Base-by-base conservation (phyloP, 371 early-diverging fungal species). In the Mortierella sp. region DNA sequence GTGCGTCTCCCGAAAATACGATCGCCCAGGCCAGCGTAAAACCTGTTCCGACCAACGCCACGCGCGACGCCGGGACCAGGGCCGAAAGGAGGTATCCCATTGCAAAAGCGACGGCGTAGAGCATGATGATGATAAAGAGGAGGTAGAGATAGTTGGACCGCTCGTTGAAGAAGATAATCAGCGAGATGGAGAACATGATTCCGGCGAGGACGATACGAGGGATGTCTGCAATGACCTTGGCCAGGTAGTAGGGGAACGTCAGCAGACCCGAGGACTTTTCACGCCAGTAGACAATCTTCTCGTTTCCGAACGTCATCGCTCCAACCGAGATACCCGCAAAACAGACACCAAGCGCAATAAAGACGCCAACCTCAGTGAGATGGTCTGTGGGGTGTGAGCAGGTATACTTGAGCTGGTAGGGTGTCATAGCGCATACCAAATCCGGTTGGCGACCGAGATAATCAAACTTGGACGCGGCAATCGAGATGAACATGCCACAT, bases 241-340 rank as follows among this genome's bases (percentile, higher is more conserved):
- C 89, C 14, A 91, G 22, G 68, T 85, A 92, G 64, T 87, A 91
- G 8, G 90, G 88, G 29, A 90, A 37, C 0, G 90, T 86, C 41
- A 79, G 70, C 73, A 86, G 71, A 44, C 90, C 91, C 14, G 87
- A 78, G 2, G 88, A 76, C 29, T 89, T 80, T 22, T 91, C 89
- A 10, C 91, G 85, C 90, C 89, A 89, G 66, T 84, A 89, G 24
- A 90, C 91, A 16, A 84, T 73, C 65, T 85, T 85, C 76, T 91
- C 91, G 24, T 85, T 85, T 40, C 91, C 90, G 73, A 90, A 91
- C 1, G 89, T 89, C 66, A 74, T 76, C 14, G 85, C 48, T 11
- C 85, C 87, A 31, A 75, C 85, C 34, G 87, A 88, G 64, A 85
- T 88, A 4, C 85, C 89, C 5, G 84, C 79, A 47, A 84, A 90